Conservation (phyloP, 2,329 filamentous ascomycete species). For the Colletotrichum orchidophilum region DNA sequence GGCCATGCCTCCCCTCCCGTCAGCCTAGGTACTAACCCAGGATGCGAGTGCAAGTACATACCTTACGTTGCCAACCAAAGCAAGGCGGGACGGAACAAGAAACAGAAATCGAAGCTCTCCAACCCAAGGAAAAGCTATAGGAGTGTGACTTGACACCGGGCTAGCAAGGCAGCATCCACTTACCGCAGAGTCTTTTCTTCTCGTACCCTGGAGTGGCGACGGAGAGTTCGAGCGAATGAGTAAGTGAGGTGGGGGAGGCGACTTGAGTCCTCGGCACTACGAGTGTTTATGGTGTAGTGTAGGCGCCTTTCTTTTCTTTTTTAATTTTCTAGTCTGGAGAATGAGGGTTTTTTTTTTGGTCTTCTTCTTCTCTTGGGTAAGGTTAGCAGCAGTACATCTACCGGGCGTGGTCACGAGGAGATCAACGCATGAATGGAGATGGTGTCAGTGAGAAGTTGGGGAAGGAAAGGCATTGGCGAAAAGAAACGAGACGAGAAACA, state of each 20-base stretch:
- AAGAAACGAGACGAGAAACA: constrained; percentile 5
- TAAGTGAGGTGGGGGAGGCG: constrained; percentile 19
- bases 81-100: constrained; percentile 24
- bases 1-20: background rate
- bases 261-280: background rate
- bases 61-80: constrained; percentile 24
- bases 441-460: background rate
- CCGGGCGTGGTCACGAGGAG: background rate
- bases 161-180: background rate
- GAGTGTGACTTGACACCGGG: background rate
- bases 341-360: background rate
- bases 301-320: background rate
- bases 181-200: background rate
- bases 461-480: background rate
- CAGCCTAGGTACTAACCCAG: background rate
- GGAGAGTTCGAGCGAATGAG: constrained; percentile 15
- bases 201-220: background rate
- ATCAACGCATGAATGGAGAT: background rate
- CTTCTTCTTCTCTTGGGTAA: background rate
- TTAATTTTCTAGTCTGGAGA: background rate
- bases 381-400: background rate
- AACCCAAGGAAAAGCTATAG: constrained; percentile 3
- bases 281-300: constrained; percentile 8
- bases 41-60: background rate
- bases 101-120: constrained; percentile 16